phyloP scores from a whole-genome alignment of 2,329 filamentous ascomycete species.

The Monosporascus sp. region DNA sequence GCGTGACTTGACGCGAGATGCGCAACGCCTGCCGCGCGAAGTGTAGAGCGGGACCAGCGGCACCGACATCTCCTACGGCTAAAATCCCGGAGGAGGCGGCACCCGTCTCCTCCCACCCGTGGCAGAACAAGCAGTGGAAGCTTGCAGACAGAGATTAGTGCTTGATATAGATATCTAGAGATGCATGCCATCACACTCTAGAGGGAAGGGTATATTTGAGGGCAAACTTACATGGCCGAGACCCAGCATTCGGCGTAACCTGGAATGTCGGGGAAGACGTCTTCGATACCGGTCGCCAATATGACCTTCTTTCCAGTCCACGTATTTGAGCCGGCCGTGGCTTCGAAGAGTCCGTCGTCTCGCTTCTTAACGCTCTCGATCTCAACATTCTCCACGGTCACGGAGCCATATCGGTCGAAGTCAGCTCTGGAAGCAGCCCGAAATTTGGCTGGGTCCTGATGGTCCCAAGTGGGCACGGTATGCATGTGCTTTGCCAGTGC shows the following conservation, averaged over 20 bases:
- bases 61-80: no score
- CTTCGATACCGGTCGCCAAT: slow-evolving; percentile 9
- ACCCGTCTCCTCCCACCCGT: no score
- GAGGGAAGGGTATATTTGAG: background rate
- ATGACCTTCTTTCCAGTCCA: slow-evolving; percentile 9
- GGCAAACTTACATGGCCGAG: slow-evolving; percentile 8
- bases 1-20: no score
- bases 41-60: no score
- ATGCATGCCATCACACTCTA: background rate
- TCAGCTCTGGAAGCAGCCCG: slow-evolving; percentile 6
- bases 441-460: slow-evolving; percentile 13
- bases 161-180: background rate
- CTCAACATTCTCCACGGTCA: slow-evolving; percentile 7
- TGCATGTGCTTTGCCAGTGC: slow-evolving; percentile 4
- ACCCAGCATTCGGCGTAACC: slow-evolving; percentile 12
- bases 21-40: no score
- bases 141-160: background rate
- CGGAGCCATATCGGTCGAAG: slow-evolving; percentile 8
- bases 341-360: slow-evolving; percentile 5
- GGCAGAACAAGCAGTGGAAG: slow-evolving; percentile 5
- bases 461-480: slow-evolving; percentile 14
- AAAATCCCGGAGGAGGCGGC: no score
- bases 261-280: slow-evolving; percentile 10
- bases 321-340: background rate
- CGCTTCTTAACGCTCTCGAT: slow-evolving; percentile 2